Percentiles rank a stretch among this genome's conserved stretches.
Evolutionary conservation across 148 eudicot species (phyloP).

Genomic region (Silene conica): DNA sequence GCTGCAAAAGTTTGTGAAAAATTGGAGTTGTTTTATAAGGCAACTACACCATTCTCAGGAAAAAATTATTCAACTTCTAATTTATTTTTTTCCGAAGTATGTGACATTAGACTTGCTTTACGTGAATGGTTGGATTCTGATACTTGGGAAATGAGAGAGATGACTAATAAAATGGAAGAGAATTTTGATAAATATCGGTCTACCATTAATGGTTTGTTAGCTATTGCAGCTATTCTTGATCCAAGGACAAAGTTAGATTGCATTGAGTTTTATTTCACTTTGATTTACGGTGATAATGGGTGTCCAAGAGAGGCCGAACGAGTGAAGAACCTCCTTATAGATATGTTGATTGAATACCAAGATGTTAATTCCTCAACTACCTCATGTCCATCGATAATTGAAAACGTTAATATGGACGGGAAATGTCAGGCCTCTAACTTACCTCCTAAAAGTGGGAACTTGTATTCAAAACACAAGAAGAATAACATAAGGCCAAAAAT

Average conservation of each 20-base stretch:
- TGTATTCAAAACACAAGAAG: too few relatives aligned
- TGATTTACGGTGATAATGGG: background rate
- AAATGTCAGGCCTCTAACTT: too few relatives aligned
- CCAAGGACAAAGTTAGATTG: too few relatives aligned
- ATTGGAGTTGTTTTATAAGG: background rate
- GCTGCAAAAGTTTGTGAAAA: background rate
- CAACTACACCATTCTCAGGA: background rate
- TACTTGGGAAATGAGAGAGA: background rate
- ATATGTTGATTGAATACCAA: background rate
- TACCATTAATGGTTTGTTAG: background rate
- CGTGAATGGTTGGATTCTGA: background rate
- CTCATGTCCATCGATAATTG: too few relatives aligned
- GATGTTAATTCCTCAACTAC: too few relatives aligned
- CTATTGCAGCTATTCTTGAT: too few relatives aligned
- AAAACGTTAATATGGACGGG: too few relatives aligned
- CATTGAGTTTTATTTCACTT: conserved; percentile 5
- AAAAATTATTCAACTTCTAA: conserved; percentile 4
- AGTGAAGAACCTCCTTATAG: background rate
- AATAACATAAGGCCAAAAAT: background rate
- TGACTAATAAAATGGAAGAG: background rate
- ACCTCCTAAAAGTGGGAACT: too few relatives aligned
- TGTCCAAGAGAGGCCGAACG: background rate
- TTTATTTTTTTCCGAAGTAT: background rate
- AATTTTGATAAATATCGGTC: conserved; percentile 3
- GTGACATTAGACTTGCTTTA: background rate